Base-by-base conservation (phyloP, 2,329 filamentous ascomycete species). In the Cladosporium cucumerinum region DNA sequence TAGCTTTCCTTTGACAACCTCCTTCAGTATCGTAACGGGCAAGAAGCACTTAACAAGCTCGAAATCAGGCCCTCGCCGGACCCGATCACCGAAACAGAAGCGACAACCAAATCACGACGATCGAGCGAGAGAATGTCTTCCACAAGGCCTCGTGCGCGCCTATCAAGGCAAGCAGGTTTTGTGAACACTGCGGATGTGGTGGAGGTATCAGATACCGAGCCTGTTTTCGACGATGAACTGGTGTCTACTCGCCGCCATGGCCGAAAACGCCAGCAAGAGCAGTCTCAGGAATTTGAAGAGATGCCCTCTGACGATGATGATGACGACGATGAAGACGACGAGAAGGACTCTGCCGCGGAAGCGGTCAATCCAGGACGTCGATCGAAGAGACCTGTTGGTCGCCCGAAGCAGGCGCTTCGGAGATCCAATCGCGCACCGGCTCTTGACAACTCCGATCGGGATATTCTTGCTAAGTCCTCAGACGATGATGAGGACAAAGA, bases 1-100 rank as follows among this genome's bases (percentile, higher is more conserved):
- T 60, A 86, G 84, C 73, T 85, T 12, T 70, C 77, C 16, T 79
- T 82, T 34, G 75, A 81, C 36, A 73, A 80, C 34, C 74, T 86
- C 3, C 68, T 82, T 14, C 67, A 73, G 2, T 75, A 82, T 30
- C 72, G 78, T 11, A 82, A 84, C 72, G 84, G 84, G 21, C 70
- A 75, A 55, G 75, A 77, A 66, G 81, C 82, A 21, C 73, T 85
- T 25, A 72, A 80, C 39, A 68, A 74, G 18, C 25, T 54, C 30
- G 26, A 54, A 54, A 32, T 8, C 28, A 28, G 51, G 28, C 51
- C 10, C 4, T 54, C 51, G 30, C 26, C 26, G n/a, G 51, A 54
- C 83, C 79, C 69, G 74, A 66, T 57, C 58, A 25, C 65, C 3
- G 36, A 46, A 30, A 21, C 49, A 52, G 46, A 34, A 59, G 46